A percentile compares a stretch with the other conserved stretches of the same genome.
Conservation (phyloP, 2,329 filamentous ascomycete genomes). For the Nigrospora oryzae region DNA sequence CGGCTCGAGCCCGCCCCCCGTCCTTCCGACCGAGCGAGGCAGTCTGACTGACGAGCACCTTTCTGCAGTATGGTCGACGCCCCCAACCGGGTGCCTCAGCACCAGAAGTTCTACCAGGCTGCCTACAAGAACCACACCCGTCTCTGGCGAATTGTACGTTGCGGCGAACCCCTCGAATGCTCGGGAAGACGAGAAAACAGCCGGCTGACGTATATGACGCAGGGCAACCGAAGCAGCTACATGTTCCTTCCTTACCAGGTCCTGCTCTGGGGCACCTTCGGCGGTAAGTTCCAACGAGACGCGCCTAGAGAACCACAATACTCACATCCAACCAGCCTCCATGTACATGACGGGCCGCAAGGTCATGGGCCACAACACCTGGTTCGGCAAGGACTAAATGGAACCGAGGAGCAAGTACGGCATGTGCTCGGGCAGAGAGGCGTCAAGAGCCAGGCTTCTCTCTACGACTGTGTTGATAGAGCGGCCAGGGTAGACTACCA, state of each 20-base stretch:
- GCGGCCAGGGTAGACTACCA: constrained; percentile 6
- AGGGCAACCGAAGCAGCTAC: constrained; percentile 57
- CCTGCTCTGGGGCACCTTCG: constrained; percentile 53
- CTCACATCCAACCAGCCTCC: constrained; percentile 29
- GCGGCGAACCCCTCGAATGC: constrained; percentile 5
- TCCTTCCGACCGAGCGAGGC: too few relatives aligned
- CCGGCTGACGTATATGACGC: constrained; percentile 18
- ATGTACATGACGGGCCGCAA: constrained; percentile 70
- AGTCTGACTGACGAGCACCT: not conserved
- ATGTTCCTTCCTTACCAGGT: constrained; percentile 63
- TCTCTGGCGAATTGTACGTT: constrained; percentile 70
- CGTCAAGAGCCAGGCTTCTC: constrained; percentile 9
- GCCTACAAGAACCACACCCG: constrained; percentile 62
- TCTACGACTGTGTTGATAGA: constrained; percentile 5
- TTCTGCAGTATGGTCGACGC: constrained; percentile 52
- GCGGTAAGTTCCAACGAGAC: constrained; percentile 38
- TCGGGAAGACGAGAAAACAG: not conserved
- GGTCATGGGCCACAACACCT: constrained; percentile 71
- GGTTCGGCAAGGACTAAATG: constrained; percentile 51
- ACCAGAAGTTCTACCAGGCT: constrained; percentile 68
- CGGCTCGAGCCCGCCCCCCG: too few relatives aligned
- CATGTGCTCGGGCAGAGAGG: constrained; percentile 11
- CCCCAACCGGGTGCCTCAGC: constrained; percentile 66
- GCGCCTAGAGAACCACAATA: not conserved
- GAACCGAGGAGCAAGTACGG: constrained; percentile 5